Base-by-base conservation (phyloP, 2,329 filamentous ascomycete genomes). In the Parastagonospora avenae region DNA sequence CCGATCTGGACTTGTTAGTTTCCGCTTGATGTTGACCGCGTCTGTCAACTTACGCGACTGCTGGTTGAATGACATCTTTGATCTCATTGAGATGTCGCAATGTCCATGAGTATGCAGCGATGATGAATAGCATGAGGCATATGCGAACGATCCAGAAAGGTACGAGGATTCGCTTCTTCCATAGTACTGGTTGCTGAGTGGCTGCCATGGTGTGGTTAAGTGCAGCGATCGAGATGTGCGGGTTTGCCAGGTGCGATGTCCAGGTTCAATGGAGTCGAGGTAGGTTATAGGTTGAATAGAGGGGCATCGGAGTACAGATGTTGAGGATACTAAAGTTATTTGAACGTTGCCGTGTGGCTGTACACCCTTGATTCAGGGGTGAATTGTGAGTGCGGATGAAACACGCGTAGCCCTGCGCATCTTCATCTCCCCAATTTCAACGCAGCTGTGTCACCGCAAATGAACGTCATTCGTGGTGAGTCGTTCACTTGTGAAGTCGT, bases 121-220 rank as follows among this genome's bases (percentile, higher is more conserved):
- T 65, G 43, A 73, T 57, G 37, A 74, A 59, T 35, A 73, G 7
- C 63, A 73, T 72, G 7, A 71, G 49, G 27, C 62, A 48, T 36
- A 72, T 66, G 11, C 73, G 64, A 16, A 74, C 37, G 3, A 62
- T 46, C 73, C 72, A 75, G 46, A 73, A 68, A 4, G 73, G 72
- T 9, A 75, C 53, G 36, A 75, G 59, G 31, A 75, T 60, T 40
- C 72, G 68, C 63, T 73, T 74, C 58, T 73, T 68, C 71, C 71
- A 75, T 9, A 63, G 24, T 12, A 56, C 57, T 12, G 61, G 49
- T 53, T 58, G 55, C 33, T 54, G 53, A 32, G 28, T 15, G 14
- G 61, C 54, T 62, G 61, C 54, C 64, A 69, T 69, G 42, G 28
- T 62, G 51, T 40, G n/a, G 43, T 11, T 16, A 24, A 3, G 19